Evolutionary conservation across 805 yeast genomes (phyloP).

Genomic region (Sungouiozyma intestinalis): DNA sequence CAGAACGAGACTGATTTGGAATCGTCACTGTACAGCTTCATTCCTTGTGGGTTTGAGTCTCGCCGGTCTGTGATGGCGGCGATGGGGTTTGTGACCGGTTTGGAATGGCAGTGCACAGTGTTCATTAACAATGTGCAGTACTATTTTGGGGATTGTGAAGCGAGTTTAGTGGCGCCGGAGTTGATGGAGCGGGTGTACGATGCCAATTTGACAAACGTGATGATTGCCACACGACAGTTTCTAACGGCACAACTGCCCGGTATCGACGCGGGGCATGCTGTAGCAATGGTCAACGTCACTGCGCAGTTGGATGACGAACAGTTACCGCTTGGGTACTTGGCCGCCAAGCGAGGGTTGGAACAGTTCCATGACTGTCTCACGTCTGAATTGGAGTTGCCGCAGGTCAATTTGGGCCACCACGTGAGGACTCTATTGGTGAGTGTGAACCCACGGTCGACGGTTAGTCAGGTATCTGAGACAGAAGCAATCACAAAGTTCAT

Average conservation of each 20-base stretch:
- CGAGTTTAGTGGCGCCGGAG: not conserved
- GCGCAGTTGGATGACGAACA: conserved; percentile 2
- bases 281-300: conserved; percentile 12
- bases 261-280: not conserved
- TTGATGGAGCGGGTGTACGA: conserved; percentile 2
- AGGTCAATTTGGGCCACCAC: conserved; percentile 1
- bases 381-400: conserved; percentile 10
- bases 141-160: not conserved
- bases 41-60: conserved; percentile 4
- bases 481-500: conserved; percentile 5
- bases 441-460: not conserved
- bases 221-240: conserved; percentile 15
- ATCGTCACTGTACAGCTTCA: conserved; percentile 1
- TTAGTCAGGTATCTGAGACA: not conserved
- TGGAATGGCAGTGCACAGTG: conserved; percentile 3
- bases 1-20: not conserved
- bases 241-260: conserved; percentile 7
- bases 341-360: conserved; percentile 14
- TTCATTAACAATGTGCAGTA: conserved; percentile 16
- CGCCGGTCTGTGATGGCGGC: conserved; percentile 1
- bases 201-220: conserved; percentile 15
- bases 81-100: not conserved
- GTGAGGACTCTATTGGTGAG: conserved; percentile 1
- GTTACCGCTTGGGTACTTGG: conserved; percentile 6
- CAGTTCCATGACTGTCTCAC: conserved; percentile 20